Evolutionary conservation across 2,329 filamentous ascomycete genomes (phyloP).

Genomic region (Catunica adiposa): DNA sequence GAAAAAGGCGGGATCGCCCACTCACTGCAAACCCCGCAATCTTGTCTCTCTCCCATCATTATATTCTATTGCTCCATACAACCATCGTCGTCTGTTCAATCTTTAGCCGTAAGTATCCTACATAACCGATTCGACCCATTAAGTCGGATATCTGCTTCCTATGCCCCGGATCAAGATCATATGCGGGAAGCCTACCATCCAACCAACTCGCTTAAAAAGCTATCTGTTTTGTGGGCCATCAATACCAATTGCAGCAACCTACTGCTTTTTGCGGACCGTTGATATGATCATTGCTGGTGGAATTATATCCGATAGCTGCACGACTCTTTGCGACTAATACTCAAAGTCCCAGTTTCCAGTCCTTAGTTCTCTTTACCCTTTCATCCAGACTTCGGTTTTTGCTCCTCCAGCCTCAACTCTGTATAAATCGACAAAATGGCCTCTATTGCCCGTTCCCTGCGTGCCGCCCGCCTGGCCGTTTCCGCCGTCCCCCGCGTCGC

Average conservation of each 20-base stretch:
- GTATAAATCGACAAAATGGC: slow-evolving; percentile 30
- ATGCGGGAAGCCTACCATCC: background rate
- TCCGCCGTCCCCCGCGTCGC: slow-evolving; percentile 25
- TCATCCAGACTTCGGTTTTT: background rate
- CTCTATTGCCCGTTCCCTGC: slow-evolving; percentile 41
- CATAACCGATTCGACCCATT: background rate
- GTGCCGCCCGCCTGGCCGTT: slow-evolving; percentile 26
- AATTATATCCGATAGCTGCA: background rate
- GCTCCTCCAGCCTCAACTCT: background rate
- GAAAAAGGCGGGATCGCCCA: background rate
- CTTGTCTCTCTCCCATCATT: background rate
- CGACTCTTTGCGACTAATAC: background rate
- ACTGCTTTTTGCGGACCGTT: background rate
- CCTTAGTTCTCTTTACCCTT: background rate
- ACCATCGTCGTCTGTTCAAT: no score
- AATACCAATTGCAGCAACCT: background rate
- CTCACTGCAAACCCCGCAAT: background rate
- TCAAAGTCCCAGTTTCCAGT: background rate
- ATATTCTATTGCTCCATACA: background rate
- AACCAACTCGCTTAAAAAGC: background rate
- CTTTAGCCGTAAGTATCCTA: background rate
- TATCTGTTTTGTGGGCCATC: background rate
- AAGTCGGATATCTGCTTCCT: background rate
- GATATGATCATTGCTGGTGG: background rate
- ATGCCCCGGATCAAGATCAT: background rate